phyloP scores from a whole-genome alignment of 352 stramenopile species.

The Globisporangium alternatum region DNA sequence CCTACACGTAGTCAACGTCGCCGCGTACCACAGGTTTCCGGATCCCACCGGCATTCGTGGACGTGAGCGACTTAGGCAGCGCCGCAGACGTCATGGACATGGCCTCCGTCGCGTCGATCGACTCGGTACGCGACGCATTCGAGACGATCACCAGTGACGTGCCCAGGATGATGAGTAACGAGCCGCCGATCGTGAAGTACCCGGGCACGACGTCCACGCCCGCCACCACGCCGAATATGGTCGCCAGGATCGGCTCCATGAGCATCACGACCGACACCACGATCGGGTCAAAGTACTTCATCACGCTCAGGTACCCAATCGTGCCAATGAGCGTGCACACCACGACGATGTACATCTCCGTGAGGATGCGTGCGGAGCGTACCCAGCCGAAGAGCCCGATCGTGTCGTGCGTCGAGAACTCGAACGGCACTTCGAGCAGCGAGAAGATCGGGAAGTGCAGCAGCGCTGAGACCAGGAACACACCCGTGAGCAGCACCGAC shows the following conservation, averaged over 20 bases:
- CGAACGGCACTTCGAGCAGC: slow-evolving; percentile 56
- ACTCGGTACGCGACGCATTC: slow-evolving; percentile 47
- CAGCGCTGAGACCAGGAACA: slow-evolving; percentile 69
- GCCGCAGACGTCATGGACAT: slow-evolving; percentile 25
- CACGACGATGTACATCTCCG: slow-evolving; percentile 83
- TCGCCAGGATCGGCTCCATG: slow-evolving; percentile 80
- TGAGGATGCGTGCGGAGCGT: slow-evolving; percentile 51
- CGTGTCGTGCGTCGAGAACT: slow-evolving; percentile 63
- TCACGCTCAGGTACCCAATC: slow-evolving; percentile 81
- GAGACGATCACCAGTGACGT: slow-evolving; percentile 73
- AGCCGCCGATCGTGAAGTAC: slow-evolving; percentile 59
- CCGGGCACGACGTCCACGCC: slow-evolving; percentile 80
- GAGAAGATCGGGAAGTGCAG: slow-evolving; percentile 69
- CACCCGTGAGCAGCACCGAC: slow-evolving; percentile 53
- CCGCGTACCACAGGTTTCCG: not conserved
- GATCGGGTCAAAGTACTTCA: slow-evolving; percentile 92
- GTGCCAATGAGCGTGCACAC: slow-evolving; percentile 86
- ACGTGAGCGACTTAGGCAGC: slow-evolving; percentile 4
- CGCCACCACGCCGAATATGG: slow-evolving; percentile 67
- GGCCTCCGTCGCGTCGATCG: slow-evolving; percentile 64
- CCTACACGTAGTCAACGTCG: slow-evolving; percentile 1
- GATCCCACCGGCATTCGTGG: not conserved
- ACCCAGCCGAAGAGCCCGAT: slow-evolving; percentile 88
- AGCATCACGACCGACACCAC: slow-evolving; percentile 89
- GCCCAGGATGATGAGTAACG: slow-evolving; percentile 62